Base-by-base conservation (phyloP, 2,329 filamentous ascomycete species). In the Cladosporium velox region DNA sequence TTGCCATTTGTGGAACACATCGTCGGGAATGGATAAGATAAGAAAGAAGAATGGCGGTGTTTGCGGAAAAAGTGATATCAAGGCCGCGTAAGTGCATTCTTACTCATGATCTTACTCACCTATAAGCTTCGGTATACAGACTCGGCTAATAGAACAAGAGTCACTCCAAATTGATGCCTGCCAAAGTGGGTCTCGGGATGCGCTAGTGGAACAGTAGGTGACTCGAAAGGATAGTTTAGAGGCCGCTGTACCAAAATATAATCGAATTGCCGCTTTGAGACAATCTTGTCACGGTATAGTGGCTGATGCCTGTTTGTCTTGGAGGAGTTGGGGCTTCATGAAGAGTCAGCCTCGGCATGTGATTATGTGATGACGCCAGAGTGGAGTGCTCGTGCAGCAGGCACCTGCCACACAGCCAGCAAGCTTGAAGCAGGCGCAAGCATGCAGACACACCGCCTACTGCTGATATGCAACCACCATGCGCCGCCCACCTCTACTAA, bases 401-500 rank as follows among this genome's bases (percentile, higher is more conserved):
- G 47, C 41, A 47, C 41, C 41, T 47, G 41, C 41, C 41, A 47
- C 41, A 47, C 41, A 47, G 41, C 41, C 7, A 21, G 41, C 41
- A 47, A 47, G 41, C 41, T 47, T 12, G 35, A 41, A 41, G 35
- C 51, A 57, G 26, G 34, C 55, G 59, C 59, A 28, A 4, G 15
- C 11, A 38, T 55, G 60, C 60, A 51, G 28, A n/a, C 59, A 62
- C 59, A 64, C 61, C 61, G 61, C 61, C 47, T 35, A 35, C 34
- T 35, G 34, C 10, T 34, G 11, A 64, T 57, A 64, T 64, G 61
- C 61, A 64, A 64, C 35, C 61, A 64, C 44, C 35, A 64, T 64
- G 61, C 61, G 35, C 51, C 57, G 24, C 18, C 26, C 30, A 54
- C 47, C 44, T 30, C 24, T 54, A 32, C 34, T 60, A 26, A 60